Conservation (phyloP, 2,329 filamentous ascomycete species). For the Dryadomyces sulphureus region DNA sequence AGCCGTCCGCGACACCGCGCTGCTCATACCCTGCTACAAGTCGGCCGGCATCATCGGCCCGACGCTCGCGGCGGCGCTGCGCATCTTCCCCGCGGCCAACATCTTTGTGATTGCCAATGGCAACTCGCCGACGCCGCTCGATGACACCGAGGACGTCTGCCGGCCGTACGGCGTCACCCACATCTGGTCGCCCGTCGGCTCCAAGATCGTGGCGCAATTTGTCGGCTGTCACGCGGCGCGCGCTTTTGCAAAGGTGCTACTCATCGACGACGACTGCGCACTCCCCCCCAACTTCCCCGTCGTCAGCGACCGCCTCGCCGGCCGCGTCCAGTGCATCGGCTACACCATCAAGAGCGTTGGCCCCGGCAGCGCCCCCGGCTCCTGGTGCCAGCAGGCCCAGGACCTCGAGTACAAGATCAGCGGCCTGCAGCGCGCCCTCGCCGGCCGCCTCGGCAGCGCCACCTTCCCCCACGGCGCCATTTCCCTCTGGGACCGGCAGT, state of each 20-base stretch:
- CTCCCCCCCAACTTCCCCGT: constrained; percentile 5
- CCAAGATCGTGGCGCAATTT: constrained; percentile 6
- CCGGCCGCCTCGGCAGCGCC: constrained; percentile 3
- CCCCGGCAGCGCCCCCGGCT: neutral
- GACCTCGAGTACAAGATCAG: constrained; percentile 7
- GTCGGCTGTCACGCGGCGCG: constrained; percentile 4
- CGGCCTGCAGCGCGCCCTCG: constrained; percentile 4
- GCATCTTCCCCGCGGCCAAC: constrained; percentile 3
- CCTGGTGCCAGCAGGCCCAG: constrained; percentile 5
- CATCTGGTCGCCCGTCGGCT: constrained; percentile 6
- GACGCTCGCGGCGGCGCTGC: constrained; percentile 4
- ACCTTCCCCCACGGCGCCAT: constrained; percentile 6
- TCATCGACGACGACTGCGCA: constrained; percentile 7
- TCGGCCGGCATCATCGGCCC: constrained; percentile 3
- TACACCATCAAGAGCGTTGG: constrained; percentile 6
- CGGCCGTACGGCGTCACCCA: constrained; percentile 4
- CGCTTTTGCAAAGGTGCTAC: constrained; percentile 1
- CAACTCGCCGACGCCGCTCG: constrained; percentile 3
- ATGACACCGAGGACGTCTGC: constrained; percentile 5
- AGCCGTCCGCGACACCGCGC: constrained; percentile 1
- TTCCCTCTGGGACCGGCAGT: constrained; percentile 4
- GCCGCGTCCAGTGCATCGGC: constrained; percentile 4
- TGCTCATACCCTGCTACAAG: constrained; percentile 6
- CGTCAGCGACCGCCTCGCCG: constrained; percentile 1
- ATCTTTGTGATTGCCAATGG: constrained; percentile 7